phyloP scores from a whole-genome alignment of 176 grass and related monocot species.

The Triticum urartu region DNA sequence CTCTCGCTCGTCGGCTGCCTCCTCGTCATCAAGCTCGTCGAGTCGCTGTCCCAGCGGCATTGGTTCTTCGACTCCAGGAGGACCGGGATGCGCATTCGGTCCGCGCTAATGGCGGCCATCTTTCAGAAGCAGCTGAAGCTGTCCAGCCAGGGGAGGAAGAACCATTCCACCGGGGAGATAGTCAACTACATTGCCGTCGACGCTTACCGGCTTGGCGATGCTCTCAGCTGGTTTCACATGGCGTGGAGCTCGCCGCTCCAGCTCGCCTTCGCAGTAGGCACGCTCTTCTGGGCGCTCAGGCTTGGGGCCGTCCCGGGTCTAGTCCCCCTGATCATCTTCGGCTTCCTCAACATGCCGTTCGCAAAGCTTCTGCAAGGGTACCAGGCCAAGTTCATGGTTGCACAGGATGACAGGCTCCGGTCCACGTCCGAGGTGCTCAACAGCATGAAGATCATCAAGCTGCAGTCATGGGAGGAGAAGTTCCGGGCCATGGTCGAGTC shows the following conservation, averaged over 20 bases:
- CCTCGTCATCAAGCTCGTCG: conserved; percentile 56
- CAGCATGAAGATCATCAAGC: conserved; percentile 99
- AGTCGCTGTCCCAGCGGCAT: conserved; percentile 81
- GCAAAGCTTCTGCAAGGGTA: conserved; percentile 68
- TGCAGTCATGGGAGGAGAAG: conserved; percentile 86
- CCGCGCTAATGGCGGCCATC: conserved; percentile 63
- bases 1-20: conserved; percentile 52
- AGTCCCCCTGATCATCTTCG: conserved; percentile 65
- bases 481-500: conserved; percentile 50
- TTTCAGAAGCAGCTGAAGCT: conserved; percentile 84
- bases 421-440: conserved; percentile 77
- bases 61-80: conserved; percentile 81
- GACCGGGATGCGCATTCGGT: conserved; percentile 75
- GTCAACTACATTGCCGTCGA: conserved; percentile 89
- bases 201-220: conserved; percentile 79
- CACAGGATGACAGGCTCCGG: conserved; percentile 74
- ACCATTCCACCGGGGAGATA: conserved; percentile 73
- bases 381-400: conserved; percentile 81
- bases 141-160: conserved; percentile 68
- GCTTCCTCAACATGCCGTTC: conserved; percentile 75
- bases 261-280: conserved; percentile 50
- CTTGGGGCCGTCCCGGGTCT: conserved; percentile 74
- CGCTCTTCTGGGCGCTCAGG: conserved; percentile 73
- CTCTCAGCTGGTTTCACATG: conserved; percentile 87
- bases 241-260: conserved; percentile 71